Base-by-base conservation (phyloP, 2,329 filamentous ascomycete genomes). In the Xylaria sp. region DNA sequence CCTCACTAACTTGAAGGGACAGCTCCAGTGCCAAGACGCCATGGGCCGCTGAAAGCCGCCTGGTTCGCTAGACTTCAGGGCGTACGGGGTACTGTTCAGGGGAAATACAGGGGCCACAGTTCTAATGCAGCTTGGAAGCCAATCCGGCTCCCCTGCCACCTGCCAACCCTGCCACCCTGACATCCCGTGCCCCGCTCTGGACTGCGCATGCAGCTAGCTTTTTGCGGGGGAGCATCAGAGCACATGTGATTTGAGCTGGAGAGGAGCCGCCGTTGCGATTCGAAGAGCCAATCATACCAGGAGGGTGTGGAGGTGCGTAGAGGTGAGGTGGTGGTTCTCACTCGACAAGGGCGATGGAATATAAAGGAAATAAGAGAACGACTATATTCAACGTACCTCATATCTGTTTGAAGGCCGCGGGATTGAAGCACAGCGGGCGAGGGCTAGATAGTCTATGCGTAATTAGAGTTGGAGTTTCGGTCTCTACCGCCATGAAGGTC, bases 11-110 rank as follows among this genome's bases (percentile, higher is more conserved):
- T 3, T n/a, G 2, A 13, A 28, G 15, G 61, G 57, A 44, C 37
- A n/a, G 37, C 34, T 34, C 58, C 48, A 50, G 44, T 54, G 64
- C 67, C 67, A 67, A 69, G 67, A n/a, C 34, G 20, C 39, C 37
- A 46, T 54, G 63, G 63, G 67, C 5, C 10, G 39, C 54, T 51
- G 18, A 12, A 20, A 37, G 25, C 20, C n/a, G 59, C 41, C 41
- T 55, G 63, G 58, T 69, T 69, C 55, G 67, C 63, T 69, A 54
- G 15, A 60, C 28, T 63, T 28, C 41, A 63, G 54, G 55, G 64
- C 60, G 28, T 37, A n/a, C 18, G 2, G 28, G 28, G 28, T 20
- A n/a, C 50, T 46, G 57, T 66, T 55, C 54, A 69, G 63, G 66
- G 58, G 67, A 56, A 23, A 58, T 20, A 66, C 59, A 50, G 55